Evolutionary conservation across 2,329 filamentous ascomycete genomes (phyloP), one percentile per base, ranked within the genome.

Genomic region (Penicillium polonicum): DNA sequence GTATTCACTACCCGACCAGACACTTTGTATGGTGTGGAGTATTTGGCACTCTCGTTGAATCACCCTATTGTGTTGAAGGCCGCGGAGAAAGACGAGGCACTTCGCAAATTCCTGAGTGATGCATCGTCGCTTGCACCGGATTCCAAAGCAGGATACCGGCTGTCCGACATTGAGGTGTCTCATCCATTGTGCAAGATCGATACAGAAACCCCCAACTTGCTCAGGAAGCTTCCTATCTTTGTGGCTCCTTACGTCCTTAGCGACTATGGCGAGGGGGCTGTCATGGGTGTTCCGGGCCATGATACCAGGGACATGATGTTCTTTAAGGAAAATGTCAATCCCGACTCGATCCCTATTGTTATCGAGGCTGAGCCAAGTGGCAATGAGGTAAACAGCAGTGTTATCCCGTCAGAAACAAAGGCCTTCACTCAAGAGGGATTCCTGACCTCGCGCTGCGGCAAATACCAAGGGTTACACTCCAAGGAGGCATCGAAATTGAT

Each of bases 251-350:
- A 96, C 69, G 92, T 96, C 12, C 79, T 95, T 5, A 88, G 88
- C 27, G 89, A 92, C 68, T 94, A 95, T 65, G 91, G 91, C 17
- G 89, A 92, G 64, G 91, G 91, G 1, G 91, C 91, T 10, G 88
- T 96, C 2, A 96, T 96, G 91, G 92, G 92, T 43, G 92, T 96
- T 8, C 92, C 92, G 0, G 92, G 87, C 2, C 92, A 96, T 69
- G 92, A 96, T 72, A 70, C 81, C 5, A 83, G 91, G 52, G 92
- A 96, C 66, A 81, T 89, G 73, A 83, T 84, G 1, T 96, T 96
- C 71, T 96, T 91, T 88, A 85, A 82, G 65, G 79, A 86, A 57
- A 91, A 95, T 63, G 79, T 83, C 31, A 79, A 80, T 6, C 79
- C 83, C 4, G 77, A 84, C 45, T 83, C 85, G 2, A 81, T 92